phyloP scores from a whole-genome alignment of 2,329 filamentous ascomycete genomes.

The Aspergillaceae sp. region DNA sequence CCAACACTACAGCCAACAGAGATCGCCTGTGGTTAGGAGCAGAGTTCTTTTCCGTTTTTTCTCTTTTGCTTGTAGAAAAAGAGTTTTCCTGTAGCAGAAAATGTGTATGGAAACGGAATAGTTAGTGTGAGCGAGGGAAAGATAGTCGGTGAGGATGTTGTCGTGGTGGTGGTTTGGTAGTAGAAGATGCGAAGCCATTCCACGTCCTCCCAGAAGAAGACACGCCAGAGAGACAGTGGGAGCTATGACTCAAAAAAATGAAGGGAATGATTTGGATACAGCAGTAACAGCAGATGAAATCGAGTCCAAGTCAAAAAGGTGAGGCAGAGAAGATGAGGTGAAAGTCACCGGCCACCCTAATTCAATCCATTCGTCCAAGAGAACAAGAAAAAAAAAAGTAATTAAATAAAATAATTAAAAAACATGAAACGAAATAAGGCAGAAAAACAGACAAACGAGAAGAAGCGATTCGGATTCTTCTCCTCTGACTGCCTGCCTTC shows the following conservation, averaged over 20 bases:
- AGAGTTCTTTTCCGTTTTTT: too few species aligned
- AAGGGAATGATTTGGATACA: not conserved
- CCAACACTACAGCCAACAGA: too few species aligned
- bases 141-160: not conserved
- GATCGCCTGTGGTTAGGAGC: too few species aligned
- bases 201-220: not conserved
- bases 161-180: not conserved
- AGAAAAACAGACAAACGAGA: not conserved
- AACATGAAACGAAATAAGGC: not conserved
- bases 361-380: not conserved
- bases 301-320: not conserved
- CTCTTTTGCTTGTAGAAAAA: too few species aligned
- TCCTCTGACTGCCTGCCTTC: too few species aligned
- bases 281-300: too few species aligned
- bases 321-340: not conserved
- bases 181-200: too few species aligned
- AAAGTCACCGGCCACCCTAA: not conserved
- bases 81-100: too few species aligned
- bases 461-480: not conserved
- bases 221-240: too few species aligned
- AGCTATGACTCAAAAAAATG: not conserved
- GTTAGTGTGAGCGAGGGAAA: not conserved
- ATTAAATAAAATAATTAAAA: not conserved
- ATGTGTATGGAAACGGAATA: not conserved
- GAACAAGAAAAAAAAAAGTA: conserved; percentile 5